phyloP scores from a whole-genome alignment of 2,329 filamentous ascomycete genomes.

The Thelonectria rubi region DNA sequence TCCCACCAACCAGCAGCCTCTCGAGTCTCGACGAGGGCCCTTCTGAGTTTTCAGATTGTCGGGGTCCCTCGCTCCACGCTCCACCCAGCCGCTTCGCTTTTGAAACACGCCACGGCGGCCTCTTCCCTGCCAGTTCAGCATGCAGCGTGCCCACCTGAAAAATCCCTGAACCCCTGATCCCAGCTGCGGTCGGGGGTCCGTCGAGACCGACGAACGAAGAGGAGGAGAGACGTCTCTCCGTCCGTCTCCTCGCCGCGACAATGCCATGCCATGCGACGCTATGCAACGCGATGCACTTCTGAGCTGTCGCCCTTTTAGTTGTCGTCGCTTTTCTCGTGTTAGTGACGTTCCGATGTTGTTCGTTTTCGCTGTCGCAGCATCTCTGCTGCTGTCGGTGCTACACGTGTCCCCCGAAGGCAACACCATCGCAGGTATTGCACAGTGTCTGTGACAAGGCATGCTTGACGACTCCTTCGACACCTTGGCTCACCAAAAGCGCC shows the following conservation, averaged over 20 bases:
- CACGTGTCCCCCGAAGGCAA: background rate
- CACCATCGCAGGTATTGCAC: too few relatives aligned
- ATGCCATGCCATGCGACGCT: background rate
- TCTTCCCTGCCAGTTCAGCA: constrained; percentile 12
- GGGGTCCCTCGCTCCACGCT: constrained; percentile 1
- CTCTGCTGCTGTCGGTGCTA: background rate
- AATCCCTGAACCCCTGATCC: constrained; percentile 11
- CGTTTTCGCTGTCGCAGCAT: background rate
- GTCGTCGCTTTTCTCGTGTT: background rate
- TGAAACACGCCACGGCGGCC: constrained; percentile 27
- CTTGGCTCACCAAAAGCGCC: background rate
- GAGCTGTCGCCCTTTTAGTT: background rate
- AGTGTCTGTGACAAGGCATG: background rate
- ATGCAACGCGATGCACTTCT: background rate
- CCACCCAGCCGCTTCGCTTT: constrained; percentile 14
- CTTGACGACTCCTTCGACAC: background rate
- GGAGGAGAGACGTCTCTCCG: too few relatives aligned
- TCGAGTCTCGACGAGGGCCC: background rate
- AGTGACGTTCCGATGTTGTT: background rate
- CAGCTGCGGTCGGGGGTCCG: constrained; percentile 4
- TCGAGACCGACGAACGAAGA: too few relatives aligned
- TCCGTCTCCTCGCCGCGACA: background rate
- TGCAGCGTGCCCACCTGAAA: constrained; percentile 4
- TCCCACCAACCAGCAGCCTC: background rate
- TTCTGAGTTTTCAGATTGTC: background rate